A percentile compares a stretch with the other conserved stretches of the same genome.
phyloP scores from a whole-genome alignment of 1,139 yeast species.

The Kodamaea derodonti region DNA sequence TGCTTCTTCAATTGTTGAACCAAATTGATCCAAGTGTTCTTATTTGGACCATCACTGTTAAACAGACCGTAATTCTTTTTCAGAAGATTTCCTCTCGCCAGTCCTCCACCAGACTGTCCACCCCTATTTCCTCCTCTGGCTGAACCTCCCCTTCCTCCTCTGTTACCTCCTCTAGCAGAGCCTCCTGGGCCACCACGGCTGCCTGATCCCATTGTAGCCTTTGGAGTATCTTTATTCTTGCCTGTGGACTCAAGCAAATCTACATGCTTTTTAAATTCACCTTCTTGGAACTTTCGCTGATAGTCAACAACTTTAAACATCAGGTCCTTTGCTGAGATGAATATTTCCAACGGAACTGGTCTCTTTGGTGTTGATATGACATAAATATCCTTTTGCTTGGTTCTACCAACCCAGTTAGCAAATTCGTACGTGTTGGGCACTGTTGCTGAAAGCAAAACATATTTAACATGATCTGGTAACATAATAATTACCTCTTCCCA shows the following conservation, averaged over 20 bases:
- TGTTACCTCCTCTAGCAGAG: slow-evolving; percentile 33
- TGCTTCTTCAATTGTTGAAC: slow-evolving; percentile 69
- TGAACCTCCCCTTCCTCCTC: slow-evolving; percentile 18
- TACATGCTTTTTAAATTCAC: slow-evolving; percentile 60
- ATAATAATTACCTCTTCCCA: slow-evolving; percentile 99
- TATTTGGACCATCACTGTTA: slow-evolving; percentile 66
- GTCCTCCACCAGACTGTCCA: slow-evolving; percentile 12
- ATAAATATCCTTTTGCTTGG: slow-evolving; percentile 91
- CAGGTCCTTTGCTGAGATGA: slow-evolving; percentile 71
- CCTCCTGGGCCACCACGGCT: slow-evolving; percentile 47
- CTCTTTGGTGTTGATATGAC: slow-evolving; percentile 94
- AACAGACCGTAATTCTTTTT: slow-evolving; percentile 21
- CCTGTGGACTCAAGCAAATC: slow-evolving; percentile 42
- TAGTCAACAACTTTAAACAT: slow-evolving; percentile 73
- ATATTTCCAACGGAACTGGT: slow-evolving; percentile 91
- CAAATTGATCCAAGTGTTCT: slow-evolving; percentile 71
- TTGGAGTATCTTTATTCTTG: slow-evolving; percentile 30
- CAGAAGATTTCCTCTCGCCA: slow-evolving; percentile 22
- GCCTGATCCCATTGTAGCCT: slow-evolving; percentile 38
- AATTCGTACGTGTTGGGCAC: slow-evolving; percentile 97
- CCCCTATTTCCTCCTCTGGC: slow-evolving; percentile 24
- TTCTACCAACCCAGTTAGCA: slow-evolving; percentile 98
- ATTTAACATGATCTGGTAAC: slow-evolving; percentile 93
- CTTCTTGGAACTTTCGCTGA: slow-evolving; percentile 61
- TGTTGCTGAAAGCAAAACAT: slow-evolving; percentile 86